Conservation (phyloP, 2,329 filamentous ascomycete species). For the Teratosphaeria nubilosa region DNA sequence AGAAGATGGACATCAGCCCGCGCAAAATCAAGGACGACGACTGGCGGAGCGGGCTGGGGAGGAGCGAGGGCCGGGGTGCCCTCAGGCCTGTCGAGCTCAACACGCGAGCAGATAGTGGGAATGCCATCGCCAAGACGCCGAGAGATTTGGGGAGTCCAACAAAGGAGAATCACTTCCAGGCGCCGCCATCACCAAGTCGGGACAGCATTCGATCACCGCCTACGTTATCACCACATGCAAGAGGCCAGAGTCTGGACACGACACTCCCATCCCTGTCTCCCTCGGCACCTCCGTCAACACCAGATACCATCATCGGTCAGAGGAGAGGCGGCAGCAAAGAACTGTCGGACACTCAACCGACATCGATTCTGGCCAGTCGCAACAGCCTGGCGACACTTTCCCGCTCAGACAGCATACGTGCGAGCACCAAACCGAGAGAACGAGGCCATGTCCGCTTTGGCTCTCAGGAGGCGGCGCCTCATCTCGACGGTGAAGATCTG, state of each 20-base stretch:
- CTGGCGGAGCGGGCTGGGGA: constrained; percentile 20
- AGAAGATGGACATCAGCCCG: constrained; percentile 22
- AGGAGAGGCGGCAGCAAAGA: background rate
- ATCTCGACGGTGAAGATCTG: constrained; percentile 47
- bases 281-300: background rate
- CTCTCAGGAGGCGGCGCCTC: constrained; percentile 19
- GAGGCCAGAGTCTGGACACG: constrained; percentile 16
- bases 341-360: constrained; percentile 7
- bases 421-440: constrained; percentile 21
- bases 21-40: constrained; percentile 24
- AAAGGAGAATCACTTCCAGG: constrained; percentile 16
- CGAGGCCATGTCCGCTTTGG: constrained; percentile 24
- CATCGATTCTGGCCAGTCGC: constrained; percentile 14
- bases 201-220: constrained; percentile 10
- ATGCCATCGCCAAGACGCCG: background rate
- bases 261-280: constrained; percentile 2
- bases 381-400: constrained; percentile 27
- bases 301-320: background rate
- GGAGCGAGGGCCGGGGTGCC: constrained; percentile 20
- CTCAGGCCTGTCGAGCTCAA: constrained; percentile 22
- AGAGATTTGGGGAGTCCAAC: constrained; percentile 10
- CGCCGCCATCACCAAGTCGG: background rate
- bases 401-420: constrained; percentile 27
- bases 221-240: constrained; percentile 14
- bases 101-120: constrained; percentile 11